A percentile compares a stretch with the other conserved stretches of the same genome.
phyloP scores from a whole-genome alignment of 805 yeast genomes.

The Ogataea trehalophila region DNA sequence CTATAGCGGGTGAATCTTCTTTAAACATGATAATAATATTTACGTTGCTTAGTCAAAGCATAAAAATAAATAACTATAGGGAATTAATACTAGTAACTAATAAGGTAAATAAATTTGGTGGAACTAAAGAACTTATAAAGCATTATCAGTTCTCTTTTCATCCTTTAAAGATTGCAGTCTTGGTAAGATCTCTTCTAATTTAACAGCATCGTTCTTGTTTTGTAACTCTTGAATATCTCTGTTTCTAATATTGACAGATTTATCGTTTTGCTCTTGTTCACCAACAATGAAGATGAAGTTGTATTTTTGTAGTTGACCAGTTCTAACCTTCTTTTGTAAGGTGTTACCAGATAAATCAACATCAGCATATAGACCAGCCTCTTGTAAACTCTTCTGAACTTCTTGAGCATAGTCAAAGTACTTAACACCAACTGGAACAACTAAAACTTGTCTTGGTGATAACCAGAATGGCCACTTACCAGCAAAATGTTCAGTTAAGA shows the following conservation, averaged over 20 bases:
- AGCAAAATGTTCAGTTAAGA: constrained; percentile 94
- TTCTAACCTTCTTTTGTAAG: constrained; percentile 95
- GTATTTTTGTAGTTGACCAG: constrained; percentile 90
- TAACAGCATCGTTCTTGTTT: constrained; percentile 82
- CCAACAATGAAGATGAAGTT: constrained; percentile 97
- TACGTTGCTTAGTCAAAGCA: too few species aligned
- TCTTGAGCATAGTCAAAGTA: constrained; percentile 85
- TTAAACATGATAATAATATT: too few species aligned
- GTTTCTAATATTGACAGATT: constrained; percentile 90
- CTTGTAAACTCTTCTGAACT: constrained; percentile 64
- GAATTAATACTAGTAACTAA: too few species aligned
- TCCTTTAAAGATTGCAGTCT: constrained; percentile 66
- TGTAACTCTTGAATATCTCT: constrained; percentile 92
- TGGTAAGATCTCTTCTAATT: constrained; percentile 64
- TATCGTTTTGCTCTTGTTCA: constrained; percentile 78
- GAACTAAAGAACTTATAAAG: constrained; percentile 2
- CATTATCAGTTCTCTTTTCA: constrained; percentile 72
- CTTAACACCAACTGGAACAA: constrained; percentile 95
- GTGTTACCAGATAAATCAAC: constrained; percentile 94
- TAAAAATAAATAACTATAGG: too few species aligned
- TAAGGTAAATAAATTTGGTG: too few species aligned
- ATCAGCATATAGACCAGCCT: constrained; percentile 83
- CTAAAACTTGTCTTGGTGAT: constrained; percentile 96
- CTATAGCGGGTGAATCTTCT: too few species aligned
- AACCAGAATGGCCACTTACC: constrained; percentile 99